Conservation (phyloP, 1,284 basidiomycete genomes). For the Neolentinus lepideus region DNA sequence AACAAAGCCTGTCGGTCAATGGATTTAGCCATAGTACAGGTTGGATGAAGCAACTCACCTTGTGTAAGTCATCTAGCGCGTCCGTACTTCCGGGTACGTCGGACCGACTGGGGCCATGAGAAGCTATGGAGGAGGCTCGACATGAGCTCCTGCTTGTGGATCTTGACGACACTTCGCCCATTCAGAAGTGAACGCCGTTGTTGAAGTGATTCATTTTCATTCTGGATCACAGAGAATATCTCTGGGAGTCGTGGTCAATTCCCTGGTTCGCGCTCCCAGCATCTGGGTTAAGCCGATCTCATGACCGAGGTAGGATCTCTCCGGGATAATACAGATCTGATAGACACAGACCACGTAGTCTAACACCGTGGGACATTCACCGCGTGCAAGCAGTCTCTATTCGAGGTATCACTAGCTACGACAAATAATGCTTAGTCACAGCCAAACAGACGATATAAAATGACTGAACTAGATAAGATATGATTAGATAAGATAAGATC, state of each 20-base stretch:
- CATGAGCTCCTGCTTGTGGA: not conserved
- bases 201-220: not conserved
- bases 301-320: not conserved
- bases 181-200: not conserved
- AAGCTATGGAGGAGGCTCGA: not conserved
- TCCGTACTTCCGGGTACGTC: not conserved
- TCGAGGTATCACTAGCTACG: too few species aligned
- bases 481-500: too few species aligned
- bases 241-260: not conserved
- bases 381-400: too few species aligned
- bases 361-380: not conserved
- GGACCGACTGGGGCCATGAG: not conserved
- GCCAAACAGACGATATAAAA: too few species aligned
- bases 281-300: not conserved
- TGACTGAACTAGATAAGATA: too few species aligned
- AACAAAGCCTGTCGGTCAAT: not conserved
- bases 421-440: too few species aligned
- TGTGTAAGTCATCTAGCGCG: not conserved
- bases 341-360: not conserved
- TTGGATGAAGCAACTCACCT: not conserved
- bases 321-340: not conserved
- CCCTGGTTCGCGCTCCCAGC: not conserved
- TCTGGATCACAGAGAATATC: not conserved
- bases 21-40: not conserved
- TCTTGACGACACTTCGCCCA: not conserved